Percentiles rank a stretch among this genome's conserved stretches.
phyloP scores from a whole-genome alignment of 257 asterid genomes.

The Plantago elongata region DNA sequence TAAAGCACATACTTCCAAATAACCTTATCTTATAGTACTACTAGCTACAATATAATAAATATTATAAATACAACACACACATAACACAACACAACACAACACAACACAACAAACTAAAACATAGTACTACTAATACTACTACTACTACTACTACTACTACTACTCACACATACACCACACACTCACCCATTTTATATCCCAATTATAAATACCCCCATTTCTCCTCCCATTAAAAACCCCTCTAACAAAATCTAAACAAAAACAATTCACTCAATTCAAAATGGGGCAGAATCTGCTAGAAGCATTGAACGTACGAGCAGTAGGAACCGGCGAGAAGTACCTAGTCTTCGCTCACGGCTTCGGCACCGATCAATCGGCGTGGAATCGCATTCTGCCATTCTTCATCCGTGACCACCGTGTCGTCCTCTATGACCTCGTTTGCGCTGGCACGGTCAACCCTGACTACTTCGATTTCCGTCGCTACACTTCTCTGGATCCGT shows the following conservation, averaged over 20 bases:
- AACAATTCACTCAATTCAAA: background rate
- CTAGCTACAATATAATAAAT: no score
- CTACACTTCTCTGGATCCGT: conserved; percentile 80
- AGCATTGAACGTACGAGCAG: conserved; percentile 71
- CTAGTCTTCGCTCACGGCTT: conserved; percentile 81
- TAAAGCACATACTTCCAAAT: no score
- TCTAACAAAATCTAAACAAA: background rate
- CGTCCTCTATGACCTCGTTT: conserved; percentile 76
- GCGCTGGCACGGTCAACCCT: conserved; percentile 96
- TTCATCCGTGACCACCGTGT: conserved; percentile 61
- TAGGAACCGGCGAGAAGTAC: conserved; percentile 63
- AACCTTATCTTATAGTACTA: no score
- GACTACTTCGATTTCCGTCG: conserved; percentile 84
- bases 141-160: no score
- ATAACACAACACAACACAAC: no score
- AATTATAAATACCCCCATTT: no score
- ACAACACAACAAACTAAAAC: no score
- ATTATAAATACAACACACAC: no score
- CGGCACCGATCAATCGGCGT: conserved; percentile 95
- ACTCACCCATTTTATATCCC: no score
- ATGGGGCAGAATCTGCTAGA: conserved; percentile 67
- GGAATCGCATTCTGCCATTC: conserved; percentile 80
- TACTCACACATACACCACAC: no score
- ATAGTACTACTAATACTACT: no score
- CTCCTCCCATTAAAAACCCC: no score